Percentiles rank a stretch among this genome's conserved stretches.
Evolutionary conservation across 169 alveolate genomes (phyloP).

Genomic region (Cryptosporidium baileyi): DNA sequence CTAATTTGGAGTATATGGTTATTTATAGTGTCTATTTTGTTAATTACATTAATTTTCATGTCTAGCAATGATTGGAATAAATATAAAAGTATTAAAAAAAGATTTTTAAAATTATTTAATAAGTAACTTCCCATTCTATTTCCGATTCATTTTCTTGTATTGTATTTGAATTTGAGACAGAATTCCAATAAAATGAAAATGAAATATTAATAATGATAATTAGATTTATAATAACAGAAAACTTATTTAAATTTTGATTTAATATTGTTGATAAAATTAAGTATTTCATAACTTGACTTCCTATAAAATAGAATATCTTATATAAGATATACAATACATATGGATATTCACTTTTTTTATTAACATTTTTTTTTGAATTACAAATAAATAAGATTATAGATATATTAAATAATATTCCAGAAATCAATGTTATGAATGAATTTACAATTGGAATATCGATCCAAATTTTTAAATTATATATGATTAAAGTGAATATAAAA

Average conservation of each 20-base stretch:
- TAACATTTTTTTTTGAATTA: not conserved
- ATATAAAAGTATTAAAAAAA: not conserved
- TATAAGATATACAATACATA: not conserved
- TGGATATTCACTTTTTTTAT: not conserved
- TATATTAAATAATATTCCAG: slow-evolving; percentile 40
- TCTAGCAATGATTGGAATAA: not conserved
- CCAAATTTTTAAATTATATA: slow-evolving; percentile 12
- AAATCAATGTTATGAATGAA: not conserved
- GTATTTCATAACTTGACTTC: not conserved
- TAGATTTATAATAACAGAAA: not conserved
- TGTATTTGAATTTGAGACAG: not conserved
- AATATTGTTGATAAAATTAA: not conserved
- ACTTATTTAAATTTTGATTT: not conserved
- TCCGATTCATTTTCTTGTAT: not conserved
- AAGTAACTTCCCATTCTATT: slow-evolving; percentile 47
- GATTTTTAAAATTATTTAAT: not conserved
- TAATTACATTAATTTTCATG: not conserved
- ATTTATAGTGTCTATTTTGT: not conserved
- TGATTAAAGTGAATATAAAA: not conserved
- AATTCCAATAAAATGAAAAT: no score
- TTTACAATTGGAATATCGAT: slow-evolving; percentile 2
- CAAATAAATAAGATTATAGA: slow-evolving; percentile 6
- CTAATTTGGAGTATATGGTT: slow-evolving; percentile 39
- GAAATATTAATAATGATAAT: not conserved
- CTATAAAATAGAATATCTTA: not conserved